Percentiles rank a stretch among this genome's conserved stretches.
These are phyloP conservation scores for Pseudocercospora crystallina DNA, from an alignment of 2,329 filamentous ascomycete species.

Conservation along the genomic window DNA sequence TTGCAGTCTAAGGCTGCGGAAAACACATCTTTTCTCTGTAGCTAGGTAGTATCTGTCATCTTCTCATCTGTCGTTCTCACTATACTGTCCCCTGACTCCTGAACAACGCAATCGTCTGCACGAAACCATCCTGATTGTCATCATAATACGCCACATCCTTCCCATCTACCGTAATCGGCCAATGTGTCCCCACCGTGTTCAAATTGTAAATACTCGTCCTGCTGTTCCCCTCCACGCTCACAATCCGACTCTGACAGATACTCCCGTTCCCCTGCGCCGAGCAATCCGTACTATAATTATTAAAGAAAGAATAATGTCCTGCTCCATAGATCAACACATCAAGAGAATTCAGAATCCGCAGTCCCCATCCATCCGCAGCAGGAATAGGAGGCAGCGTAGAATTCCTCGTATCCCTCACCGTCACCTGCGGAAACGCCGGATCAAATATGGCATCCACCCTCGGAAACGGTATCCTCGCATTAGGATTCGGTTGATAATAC, in stretches of 20 bases:
- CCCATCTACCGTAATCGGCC: slow-evolving; percentile 49
- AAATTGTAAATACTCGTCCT: slow-evolving; percentile 46
- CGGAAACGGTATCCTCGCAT: slow-evolving; percentile 66
- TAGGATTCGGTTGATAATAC: slow-evolving; percentile 79
- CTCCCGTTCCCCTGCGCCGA: slow-evolving; percentile 40
- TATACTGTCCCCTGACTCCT: slow-evolving; percentile 9
- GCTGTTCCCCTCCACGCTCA: slow-evolving; percentile 46
- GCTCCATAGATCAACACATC: slow-evolving; percentile 62
- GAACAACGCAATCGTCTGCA: slow-evolving; percentile 46
- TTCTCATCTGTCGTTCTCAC: no score
- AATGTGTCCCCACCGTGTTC: slow-evolving; percentile 38
- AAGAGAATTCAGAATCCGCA: slow-evolving; percentile 59
- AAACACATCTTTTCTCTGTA: no score
- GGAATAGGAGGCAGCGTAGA: slow-evolving; percentile 23
- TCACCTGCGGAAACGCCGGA: slow-evolving; percentile 64
- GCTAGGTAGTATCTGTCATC: background rate
- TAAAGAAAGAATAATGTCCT: slow-evolving; percentile 68
- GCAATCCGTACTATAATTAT: slow-evolving; percentile 56
- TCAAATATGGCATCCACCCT: slow-evolving; percentile 60
- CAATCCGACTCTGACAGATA: slow-evolving; percentile 51
- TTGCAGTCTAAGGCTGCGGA: no score
- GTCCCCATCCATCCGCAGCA: slow-evolving; percentile 61
- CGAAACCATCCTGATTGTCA: slow-evolving; percentile 50
- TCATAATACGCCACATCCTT: slow-evolving; percentile 43
- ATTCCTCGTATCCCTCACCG: slow-evolving; percentile 21